Evolutionary conservation across 164 flowering plant species (phyloP).

Genomic region (Macadamia integrifolia): DNA sequence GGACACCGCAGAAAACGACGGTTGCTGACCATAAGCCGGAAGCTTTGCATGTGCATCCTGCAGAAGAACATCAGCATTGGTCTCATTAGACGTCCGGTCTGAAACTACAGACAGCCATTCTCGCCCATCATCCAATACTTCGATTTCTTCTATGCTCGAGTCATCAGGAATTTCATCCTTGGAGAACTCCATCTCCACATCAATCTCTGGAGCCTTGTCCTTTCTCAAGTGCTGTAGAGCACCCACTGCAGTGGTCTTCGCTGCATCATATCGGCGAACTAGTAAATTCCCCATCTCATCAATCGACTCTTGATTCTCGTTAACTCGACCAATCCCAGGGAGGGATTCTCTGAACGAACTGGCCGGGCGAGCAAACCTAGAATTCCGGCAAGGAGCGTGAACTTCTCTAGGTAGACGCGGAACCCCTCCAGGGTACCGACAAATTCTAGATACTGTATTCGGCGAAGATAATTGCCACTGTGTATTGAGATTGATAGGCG

Average conservation of each 20-base stretch:
- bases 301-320: slow-evolving; percentile 3
- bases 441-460: slow-evolving; percentile 8
- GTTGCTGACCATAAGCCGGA: slow-evolving; percentile 14
- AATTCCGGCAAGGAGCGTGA: slow-evolving; percentile 57
- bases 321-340: background rate
- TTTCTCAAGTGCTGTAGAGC: slow-evolving; percentile 13
- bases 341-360: slow-evolving; percentile 11
- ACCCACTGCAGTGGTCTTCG: slow-evolving; percentile 20
- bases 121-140: slow-evolving; percentile 24
- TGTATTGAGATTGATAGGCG: slow-evolving; percentile 6
- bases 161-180: slow-evolving; percentile 27
- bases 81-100: slow-evolving; percentile 16
- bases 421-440: slow-evolving; percentile 17
- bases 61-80: slow-evolving; percentile 12
- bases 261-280: slow-evolving; percentile 5
- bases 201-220: slow-evolving; percentile 33
- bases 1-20: slow-evolving; percentile 28
- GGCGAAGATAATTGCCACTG: background rate
- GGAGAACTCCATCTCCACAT: slow-evolving; percentile 17
- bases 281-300: slow-evolving; percentile 33
- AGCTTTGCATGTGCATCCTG: slow-evolving; percentile 22
- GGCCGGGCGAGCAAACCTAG: slow-evolving; percentile 21
- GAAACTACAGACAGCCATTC: slow-evolving; percentile 19
- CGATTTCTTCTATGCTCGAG: slow-evolving; percentile 38
- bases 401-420: slow-evolving; percentile 29